Conservation (phyloP, 2,329 filamentous ascomycete species). For the Calonectria naviculata region DNA sequence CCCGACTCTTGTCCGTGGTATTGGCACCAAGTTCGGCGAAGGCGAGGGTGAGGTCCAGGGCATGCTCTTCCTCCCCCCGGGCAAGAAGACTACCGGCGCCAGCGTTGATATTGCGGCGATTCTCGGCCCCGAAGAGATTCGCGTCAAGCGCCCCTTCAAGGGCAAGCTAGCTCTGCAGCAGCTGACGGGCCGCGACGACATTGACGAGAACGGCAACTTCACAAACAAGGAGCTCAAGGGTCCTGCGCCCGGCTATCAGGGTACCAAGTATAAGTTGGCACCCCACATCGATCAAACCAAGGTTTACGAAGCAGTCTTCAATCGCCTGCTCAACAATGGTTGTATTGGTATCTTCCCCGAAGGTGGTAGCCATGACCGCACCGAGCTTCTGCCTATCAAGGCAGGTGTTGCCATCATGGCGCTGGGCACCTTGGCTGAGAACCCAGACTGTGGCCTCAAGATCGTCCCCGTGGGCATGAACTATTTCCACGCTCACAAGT, state of each 20-base stretch:
- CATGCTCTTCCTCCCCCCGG: slow-evolving; percentile 86
- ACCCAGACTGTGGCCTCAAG: slow-evolving; percentile 88
- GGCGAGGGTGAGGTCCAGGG: slow-evolving; percentile 80
- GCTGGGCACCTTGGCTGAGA: slow-evolving; percentile 85
- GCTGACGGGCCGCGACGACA: slow-evolving; percentile 82
- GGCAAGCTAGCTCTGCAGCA: slow-evolving; percentile 80
- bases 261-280: slow-evolving; percentile 86
- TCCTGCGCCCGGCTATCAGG: slow-evolving; percentile 72
- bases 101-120: slow-evolving; percentile 89
- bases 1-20: slow-evolving; percentile 81
- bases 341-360: slow-evolving; percentile 98
- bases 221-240: slow-evolving; percentile 65
- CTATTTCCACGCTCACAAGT: slow-evolving; percentile 99
- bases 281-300: slow-evolving; percentile 94
- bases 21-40: slow-evolving; percentile 85
- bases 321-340: slow-evolving; percentile 81
- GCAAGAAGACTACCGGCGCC: slow-evolving; percentile 80
- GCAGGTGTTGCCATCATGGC: slow-evolving; percentile 99
- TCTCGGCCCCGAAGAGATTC: slow-evolving; percentile 80
- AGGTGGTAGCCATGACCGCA: slow-evolving; percentile 94
- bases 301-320: slow-evolving; percentile 94
- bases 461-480: slow-evolving; percentile 99
- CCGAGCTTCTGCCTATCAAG: slow-evolving; percentile 91
- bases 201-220: slow-evolving; percentile 74
- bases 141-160: slow-evolving; percentile 89